These are phyloP conservation scores for Cantharellus anzutake DNA, from an alignment of 768 basidiomycete genomes.

Conservation along the genomic window DNA sequence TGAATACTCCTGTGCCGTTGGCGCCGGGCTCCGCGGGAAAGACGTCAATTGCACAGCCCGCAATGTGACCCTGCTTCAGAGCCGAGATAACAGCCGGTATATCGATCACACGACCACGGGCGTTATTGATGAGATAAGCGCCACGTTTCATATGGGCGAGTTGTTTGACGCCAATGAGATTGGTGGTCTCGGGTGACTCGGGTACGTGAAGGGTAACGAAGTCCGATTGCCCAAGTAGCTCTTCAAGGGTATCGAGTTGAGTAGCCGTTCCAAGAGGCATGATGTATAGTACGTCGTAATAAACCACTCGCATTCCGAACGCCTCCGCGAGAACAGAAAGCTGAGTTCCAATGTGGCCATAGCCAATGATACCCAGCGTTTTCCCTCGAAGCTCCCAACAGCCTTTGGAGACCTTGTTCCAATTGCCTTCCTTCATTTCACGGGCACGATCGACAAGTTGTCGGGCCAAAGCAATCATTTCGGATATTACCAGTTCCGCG, in stretches of 20 bases:
- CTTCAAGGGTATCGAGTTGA: conserved; percentile 63
- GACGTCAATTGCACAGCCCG: conserved; percentile 85
- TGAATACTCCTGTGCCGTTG: conserved; percentile 70
- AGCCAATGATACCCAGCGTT: conserved; percentile 93
- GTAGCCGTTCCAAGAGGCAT: conserved; percentile 94
- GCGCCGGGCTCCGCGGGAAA: conserved; percentile 85
- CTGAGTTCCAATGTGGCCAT: conserved; percentile 96
- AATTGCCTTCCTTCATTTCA: conserved; percentile 77
- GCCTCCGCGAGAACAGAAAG: conserved; percentile 93
- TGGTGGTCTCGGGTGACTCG: conserved; percentile 86
- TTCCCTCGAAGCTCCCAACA: conserved; percentile 99
- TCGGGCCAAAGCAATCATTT: conserved; percentile 83
- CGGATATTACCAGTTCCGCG: conserved; percentile 90
- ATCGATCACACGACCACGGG: conserved; percentile 88
- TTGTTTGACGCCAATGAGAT: conserved; percentile 69
- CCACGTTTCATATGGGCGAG: conserved; percentile 88
- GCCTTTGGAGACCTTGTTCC: conserved; percentile 98
- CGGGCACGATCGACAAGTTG: conserved; percentile 77
- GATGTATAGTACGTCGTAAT: conserved; percentile 87
- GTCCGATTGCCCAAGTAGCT: conserved; percentile 62
- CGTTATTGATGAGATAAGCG: conserved; percentile 93
- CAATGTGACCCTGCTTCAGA: conserved; percentile 70
- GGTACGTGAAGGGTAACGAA: conserved; percentile 95
- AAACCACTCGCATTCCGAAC: conserved; percentile 87
- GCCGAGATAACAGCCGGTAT: conserved; percentile 75